Evolutionary conservation across 2,329 filamentous ascomycete species (phyloP).

Genomic region (Xylaria digitata): DNA sequence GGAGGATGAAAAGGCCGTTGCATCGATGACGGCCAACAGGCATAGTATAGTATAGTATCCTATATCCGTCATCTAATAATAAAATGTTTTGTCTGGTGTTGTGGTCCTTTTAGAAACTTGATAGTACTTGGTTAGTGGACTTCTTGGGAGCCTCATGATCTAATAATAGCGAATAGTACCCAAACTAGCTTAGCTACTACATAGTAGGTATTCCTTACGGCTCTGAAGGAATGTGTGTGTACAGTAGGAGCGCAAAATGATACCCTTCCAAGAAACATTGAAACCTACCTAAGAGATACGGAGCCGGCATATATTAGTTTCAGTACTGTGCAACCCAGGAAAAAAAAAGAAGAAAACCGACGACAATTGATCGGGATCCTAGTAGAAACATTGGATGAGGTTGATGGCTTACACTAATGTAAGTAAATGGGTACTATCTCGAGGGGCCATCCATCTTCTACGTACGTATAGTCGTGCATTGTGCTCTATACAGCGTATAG

Average conservation of each 20-base stretch:
- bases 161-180: constrained; percentile 35
- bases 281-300: constrained; percentile 8
- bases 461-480: neutral
- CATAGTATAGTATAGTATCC: too few relatives aligned
- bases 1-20: constrained; percentile 4
- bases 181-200: constrained; percentile 17
- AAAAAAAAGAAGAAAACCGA: neutral
- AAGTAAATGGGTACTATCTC: neutral
- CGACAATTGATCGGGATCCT: constrained; percentile 9
- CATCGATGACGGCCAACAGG: constrained; percentile 10
- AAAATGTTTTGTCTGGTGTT: constrained; percentile 15
- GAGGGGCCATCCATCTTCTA: neutral
- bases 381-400: constrained; percentile 1
- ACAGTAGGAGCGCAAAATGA: constrained; percentile 16
- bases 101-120: constrained; percentile 17
- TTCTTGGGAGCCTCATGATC: constrained; percentile 30
- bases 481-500: too few relatives aligned
- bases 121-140: neutral
- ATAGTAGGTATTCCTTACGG: neutral
- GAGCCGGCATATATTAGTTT: constrained; percentile 1
- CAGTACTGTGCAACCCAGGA: neutral
- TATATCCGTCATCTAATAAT: constrained; percentile 27
- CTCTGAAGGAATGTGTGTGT: constrained; percentile 16
- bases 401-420: neutral
- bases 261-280: constrained; percentile 15